A percentile compares a stretch with the other conserved stretches of the same genome.
phyloP scores from a whole-genome alignment of 345 rosid species.

The Bretschneidera sinensis region DNA sequence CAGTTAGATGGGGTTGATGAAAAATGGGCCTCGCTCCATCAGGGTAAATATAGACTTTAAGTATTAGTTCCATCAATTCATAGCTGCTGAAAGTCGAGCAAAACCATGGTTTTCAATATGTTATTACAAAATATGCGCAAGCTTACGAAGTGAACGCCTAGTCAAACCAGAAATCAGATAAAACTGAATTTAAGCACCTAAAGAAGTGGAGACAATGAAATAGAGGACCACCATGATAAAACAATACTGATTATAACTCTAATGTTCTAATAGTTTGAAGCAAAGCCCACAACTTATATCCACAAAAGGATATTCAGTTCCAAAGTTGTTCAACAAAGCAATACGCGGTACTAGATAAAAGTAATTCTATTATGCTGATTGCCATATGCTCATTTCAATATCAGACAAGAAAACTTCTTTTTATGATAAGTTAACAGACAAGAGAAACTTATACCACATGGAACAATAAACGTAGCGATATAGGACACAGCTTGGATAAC shows the following conservation, averaged over 20 bases:
- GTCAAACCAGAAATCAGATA: background rate
- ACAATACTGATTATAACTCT: background rate
- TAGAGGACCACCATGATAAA: background rate
- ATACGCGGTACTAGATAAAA: no score
- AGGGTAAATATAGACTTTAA: slow-evolving; percentile 70
- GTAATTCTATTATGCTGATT: no score
- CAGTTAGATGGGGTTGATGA: slow-evolving; percentile 63
- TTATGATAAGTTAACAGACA: no score
- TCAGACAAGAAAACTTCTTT: no score
- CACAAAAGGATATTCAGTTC: no score
- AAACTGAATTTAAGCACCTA: background rate
- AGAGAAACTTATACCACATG: no score
- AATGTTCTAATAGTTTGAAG: background rate
- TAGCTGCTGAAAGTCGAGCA: slow-evolving; percentile 54
- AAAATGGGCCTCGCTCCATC: slow-evolving; percentile 77
- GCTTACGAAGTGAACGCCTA: background rate
- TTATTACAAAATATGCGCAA: background rate
- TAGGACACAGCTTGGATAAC: no score
- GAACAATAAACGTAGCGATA: no score
- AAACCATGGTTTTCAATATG: background rate
- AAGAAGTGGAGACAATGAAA: background rate
- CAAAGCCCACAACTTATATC: no score
- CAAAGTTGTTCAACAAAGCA: no score
- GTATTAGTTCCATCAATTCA: slow-evolving; percentile 81
- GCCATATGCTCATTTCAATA: no score